Base-by-base conservation (phyloP, 1,139 yeast species). In the Protomyces lactucae-debilis region DNA sequence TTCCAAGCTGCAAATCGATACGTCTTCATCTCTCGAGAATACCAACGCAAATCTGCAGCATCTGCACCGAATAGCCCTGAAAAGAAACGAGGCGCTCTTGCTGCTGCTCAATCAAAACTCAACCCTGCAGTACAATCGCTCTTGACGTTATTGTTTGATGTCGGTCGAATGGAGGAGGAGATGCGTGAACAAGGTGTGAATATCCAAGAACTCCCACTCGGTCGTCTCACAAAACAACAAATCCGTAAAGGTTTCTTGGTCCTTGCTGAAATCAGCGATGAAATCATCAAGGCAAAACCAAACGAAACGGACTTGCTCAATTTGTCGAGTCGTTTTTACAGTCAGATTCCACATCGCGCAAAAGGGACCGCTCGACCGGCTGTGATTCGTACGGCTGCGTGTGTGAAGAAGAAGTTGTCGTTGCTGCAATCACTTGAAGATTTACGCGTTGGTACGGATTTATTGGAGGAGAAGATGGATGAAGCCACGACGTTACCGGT, bases 291-390 rank as follows among this genome's bases (percentile, higher is more conserved):
- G 8, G 55, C 28, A 3, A 43, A 5, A 10, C 48, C 23, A 3
- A 37, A 36, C 21, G 35, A 45, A 9, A 40, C 21, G 23, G 25
- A 16, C 3, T 37, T 57, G 21, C 21, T 45, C n/a, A 53, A 35
- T 28, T 48, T 57, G 9, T 57, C 61, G 52, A 57, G 55, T 16
- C 39, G 46, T 2, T 57, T 57, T 37, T 57, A 57, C 48, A 57
- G 46, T 10, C 45, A 45, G 37, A 51, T 57, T 23, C 61, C 61
- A 6, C 61, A 57, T 23, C 39, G 43, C 12, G 52, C 51, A 35
- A 32, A 23, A 21, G 48, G 55, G 10, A 35, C 18, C 14, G 37
- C 35, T 25, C 61, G 52, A 5, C 55, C 55, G 3, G 32, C 48
- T 12, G 51, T 51, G 5, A 35, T 57, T 43, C 8, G 14, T 10